These are phyloP conservation scores for Astrothelium subdiscretum DNA, from an alignment of 495 filamentous ascomycete species.

Conservation along the genomic window DNA sequence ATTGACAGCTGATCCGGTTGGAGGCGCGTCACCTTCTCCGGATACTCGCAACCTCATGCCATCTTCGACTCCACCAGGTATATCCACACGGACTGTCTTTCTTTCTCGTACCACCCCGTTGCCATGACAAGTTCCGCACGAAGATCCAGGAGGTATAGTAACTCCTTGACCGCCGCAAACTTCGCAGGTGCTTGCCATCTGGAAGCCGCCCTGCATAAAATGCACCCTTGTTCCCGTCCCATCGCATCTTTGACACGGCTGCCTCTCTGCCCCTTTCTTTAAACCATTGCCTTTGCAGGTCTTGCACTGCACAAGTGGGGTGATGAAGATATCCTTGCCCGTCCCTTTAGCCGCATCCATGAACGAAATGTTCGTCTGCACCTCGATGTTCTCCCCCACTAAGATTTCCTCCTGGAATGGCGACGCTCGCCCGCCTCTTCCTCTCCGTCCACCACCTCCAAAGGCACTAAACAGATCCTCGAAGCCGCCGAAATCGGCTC, in stretches of 20 bases:
- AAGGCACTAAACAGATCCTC: slow-evolving; percentile 92
- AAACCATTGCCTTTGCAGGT: slow-evolving; percentile 75
- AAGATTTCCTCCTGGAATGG: slow-evolving; percentile 67
- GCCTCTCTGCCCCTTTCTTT: slow-evolving; percentile 63
- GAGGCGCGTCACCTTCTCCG: slow-evolving; percentile 77
- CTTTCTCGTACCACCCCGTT: slow-evolving; percentile 66
- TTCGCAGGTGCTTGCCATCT: slow-evolving; percentile 82
- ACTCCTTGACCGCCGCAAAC: slow-evolving; percentile 67
- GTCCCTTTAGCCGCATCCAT: slow-evolving; percentile 92
- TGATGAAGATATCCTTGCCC: slow-evolving; percentile 63
- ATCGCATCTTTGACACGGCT: slow-evolving; percentile 65
- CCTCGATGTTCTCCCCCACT: slow-evolving; percentile 87
- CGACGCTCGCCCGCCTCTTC: slow-evolving; percentile 39
- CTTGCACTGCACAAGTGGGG: slow-evolving; percentile 63
- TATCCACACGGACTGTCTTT: slow-evolving; percentile 73
- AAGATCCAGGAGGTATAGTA: slow-evolving; percentile 58
- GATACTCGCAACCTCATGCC: slow-evolving; percentile 77
- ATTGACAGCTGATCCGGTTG: slow-evolving; percentile 50
- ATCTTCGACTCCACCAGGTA: slow-evolving; percentile 89
- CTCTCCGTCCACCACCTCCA: slow-evolving; percentile 48
- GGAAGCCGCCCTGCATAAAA: slow-evolving; percentile 83
- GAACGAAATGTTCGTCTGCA: slow-evolving; percentile 83
- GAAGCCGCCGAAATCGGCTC: slow-evolving; percentile 67
- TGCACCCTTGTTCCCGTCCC: slow-evolving; percentile 81
- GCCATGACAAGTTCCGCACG: slow-evolving; percentile 68